phyloP scores from a whole-genome alignment of 2,329 filamentous ascomycete species.

The Ceratocystis cubensis region DNA sequence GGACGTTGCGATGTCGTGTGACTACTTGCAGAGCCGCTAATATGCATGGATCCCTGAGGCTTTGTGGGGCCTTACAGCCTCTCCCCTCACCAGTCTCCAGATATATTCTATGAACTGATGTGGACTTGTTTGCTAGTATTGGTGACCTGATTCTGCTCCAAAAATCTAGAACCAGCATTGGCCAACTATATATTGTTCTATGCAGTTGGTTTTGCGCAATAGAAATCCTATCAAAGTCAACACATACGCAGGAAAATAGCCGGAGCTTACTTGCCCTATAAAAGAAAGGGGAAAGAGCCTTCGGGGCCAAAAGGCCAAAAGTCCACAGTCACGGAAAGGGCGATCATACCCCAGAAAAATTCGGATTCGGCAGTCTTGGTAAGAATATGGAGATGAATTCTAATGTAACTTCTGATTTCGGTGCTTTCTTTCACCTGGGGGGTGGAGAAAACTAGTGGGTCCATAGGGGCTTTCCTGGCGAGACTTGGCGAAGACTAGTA shows the following conservation, averaged over 20 bases:
- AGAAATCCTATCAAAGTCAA: background rate
- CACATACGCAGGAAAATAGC: background rate
- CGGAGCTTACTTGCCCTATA: too few relatives aligned
- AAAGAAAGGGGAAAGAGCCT: background rate
- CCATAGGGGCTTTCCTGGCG: background rate
- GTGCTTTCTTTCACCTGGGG: background rate
- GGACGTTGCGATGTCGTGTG: too few relatives aligned
- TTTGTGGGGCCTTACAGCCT: background rate
- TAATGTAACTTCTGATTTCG: background rate
- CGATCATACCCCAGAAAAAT: conserved; percentile 8
- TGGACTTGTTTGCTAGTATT: background rate
- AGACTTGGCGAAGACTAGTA: background rate
- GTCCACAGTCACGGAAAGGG: conserved; percentile 4
- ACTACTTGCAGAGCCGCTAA: too few relatives aligned
- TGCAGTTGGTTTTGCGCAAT: background rate
- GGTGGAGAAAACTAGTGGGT: background rate
- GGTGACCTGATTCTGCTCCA: background rate
- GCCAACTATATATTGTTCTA: conserved; percentile 5
- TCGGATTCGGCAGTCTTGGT: background rate
- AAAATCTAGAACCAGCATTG: background rate
- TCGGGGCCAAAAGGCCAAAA: background rate
- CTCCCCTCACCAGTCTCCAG: background rate
- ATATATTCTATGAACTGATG: background rate
- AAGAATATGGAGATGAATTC: background rate
- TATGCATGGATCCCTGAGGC: background rate